Conservation (phyloP, 2,329 filamentous ascomycete genomes). For the Talaromyces sp. region DNA sequence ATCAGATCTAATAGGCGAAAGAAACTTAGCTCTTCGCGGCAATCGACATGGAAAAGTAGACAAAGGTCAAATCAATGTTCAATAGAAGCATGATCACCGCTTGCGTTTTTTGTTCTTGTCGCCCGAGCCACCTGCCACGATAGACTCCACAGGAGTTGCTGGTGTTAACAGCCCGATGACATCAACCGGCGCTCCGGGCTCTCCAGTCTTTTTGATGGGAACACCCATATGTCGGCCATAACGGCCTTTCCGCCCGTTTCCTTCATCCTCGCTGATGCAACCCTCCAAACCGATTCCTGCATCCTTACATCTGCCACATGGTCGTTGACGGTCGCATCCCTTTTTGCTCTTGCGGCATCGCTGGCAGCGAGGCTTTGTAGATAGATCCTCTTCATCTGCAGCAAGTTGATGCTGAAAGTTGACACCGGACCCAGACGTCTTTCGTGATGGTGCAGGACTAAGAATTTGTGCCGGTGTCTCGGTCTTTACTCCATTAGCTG, state of each 20-base stretch:
- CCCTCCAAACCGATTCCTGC: conserved; percentile 89
- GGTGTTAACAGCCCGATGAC: not conserved
- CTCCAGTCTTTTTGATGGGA: conserved; percentile 57
- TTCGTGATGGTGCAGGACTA: conserved; percentile 52
- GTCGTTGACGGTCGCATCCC: conserved; percentile 92
- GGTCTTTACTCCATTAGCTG: conserved; percentile 27
- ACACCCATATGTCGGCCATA: conserved; percentile 73
- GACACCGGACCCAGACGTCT: conserved; percentile 55
- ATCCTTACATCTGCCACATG: conserved; percentile 92
- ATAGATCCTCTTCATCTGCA: conserved; percentile 81
- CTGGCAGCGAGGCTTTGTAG: conserved; percentile 94
- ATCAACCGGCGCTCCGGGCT: conserved; percentile 51
- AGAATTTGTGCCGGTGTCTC: conserved; percentile 26
- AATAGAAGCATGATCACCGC: conserved; percentile 42
- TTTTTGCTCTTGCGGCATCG: conserved; percentile 99
- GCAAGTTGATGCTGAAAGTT: conserved; percentile 61
- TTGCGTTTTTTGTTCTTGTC: conserved; percentile 71
- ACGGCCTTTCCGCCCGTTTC: conserved; percentile 91
- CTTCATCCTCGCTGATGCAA: conserved; percentile 96
- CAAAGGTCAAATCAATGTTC: not conserved
- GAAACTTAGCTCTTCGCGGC: not conserved
- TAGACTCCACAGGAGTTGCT: conserved; percentile 44
- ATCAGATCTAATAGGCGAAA: not conserved
- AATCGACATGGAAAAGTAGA: not conserved
- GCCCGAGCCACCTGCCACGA: conserved; percentile 31